These are phyloP conservation scores for Pseudogymnoascus pannorum DNA, from an alignment of 2,329 filamentous ascomycete species.

Conservation along the genomic window DNA sequence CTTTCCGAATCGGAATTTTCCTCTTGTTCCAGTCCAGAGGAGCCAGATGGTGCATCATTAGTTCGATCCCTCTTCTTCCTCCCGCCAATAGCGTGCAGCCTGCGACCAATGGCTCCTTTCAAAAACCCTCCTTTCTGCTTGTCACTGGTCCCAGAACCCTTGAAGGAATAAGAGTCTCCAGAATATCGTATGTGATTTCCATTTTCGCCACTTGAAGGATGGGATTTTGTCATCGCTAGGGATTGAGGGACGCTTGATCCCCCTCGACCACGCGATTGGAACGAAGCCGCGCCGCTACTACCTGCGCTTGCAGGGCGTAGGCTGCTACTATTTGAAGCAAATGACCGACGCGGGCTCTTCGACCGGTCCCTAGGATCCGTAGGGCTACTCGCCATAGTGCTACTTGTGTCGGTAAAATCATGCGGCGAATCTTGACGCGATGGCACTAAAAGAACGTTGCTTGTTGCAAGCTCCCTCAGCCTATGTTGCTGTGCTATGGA, in stretches of 20 bases:
- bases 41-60: background rate
- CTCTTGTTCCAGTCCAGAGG: background rate
- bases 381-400: constrained; percentile 21
- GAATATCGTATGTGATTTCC: background rate
- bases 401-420: constrained; percentile 28
- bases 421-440: constrained; percentile 24
- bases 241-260: background rate
- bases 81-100: constrained; percentile 2
- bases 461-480: constrained; percentile 77
- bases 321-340: constrained; percentile 23
- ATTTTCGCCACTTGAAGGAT: background rate
- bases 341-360: constrained; percentile 25
- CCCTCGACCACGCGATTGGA: background rate
- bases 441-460: constrained; percentile 31
- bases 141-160: background rate
- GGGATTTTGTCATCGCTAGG: background rate
- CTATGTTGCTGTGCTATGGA: constrained; percentile 70
- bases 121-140: constrained; percentile 5
- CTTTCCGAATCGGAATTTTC: background rate
- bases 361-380: constrained; percentile 21
- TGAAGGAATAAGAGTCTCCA: background rate
- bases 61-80: constrained; percentile 3
- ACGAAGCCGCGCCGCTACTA: constrained; percentile 19
- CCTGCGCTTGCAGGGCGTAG: constrained; percentile 22
- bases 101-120: constrained; percentile 9